Evolutionary conservation across 495 filamentous ascomycete species (phyloP).

Genomic region (Cenococcum geophilum): DNA sequence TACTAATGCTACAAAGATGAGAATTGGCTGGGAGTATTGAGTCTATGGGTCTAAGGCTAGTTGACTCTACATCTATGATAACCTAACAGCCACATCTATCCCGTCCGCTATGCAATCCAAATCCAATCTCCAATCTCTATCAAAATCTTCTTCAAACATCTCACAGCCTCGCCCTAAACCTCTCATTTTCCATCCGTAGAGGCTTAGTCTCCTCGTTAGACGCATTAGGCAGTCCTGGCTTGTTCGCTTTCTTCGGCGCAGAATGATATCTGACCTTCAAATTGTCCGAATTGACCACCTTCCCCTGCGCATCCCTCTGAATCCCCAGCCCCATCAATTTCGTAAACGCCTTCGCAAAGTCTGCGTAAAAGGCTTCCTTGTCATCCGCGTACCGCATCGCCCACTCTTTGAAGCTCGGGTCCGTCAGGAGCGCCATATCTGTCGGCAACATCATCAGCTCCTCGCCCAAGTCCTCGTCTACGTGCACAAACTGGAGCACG

Average conservation of each 20-base stretch:
- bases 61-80: too few species aligned
- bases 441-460: constrained; percentile 54
- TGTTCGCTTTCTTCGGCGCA: constrained; percentile 54
- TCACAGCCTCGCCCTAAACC: constrained; percentile 32
- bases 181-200: constrained; percentile 33
- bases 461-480: constrained; percentile 49
- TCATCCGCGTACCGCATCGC: constrained; percentile 55
- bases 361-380: constrained; percentile 56
- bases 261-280: constrained; percentile 49
- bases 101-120: not conserved
- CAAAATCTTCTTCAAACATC: not conserved
- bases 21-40: too few species aligned
- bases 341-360: constrained; percentile 55
- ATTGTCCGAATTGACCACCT: constrained; percentile 49
- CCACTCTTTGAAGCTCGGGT: constrained; percentile 41
- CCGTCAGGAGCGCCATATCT: constrained; percentile 41
- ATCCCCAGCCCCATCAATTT: constrained; percentile 59
- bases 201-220: constrained; percentile 25
- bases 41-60: too few species aligned
- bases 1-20: too few species aligned
- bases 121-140: not conserved
- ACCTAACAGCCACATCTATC: not conserved
- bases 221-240: constrained; percentile 39
- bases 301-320: constrained; percentile 46
- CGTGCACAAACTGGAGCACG: constrained; percentile 53